Percentiles rank a stretch among this genome's conserved stretches.
phyloP scores from a whole-genome alignment of 257 asterid genomes.

The Nicotiana attenuata region DNA sequence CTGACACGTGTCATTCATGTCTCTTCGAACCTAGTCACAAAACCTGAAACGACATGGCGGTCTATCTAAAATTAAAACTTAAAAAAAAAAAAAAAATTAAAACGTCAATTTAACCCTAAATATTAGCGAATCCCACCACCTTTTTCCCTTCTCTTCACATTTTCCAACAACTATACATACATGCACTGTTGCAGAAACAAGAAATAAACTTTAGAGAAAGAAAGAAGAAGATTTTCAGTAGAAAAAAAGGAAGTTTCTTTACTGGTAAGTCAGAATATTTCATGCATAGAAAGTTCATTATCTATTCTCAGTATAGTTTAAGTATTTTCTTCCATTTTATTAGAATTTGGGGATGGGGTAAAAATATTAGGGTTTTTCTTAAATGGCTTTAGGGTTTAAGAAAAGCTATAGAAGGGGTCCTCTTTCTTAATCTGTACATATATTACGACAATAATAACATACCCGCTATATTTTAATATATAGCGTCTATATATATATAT shows the following conservation, averaged over 20 bases:
- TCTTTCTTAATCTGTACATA: not conserved
- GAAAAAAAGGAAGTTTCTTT: not conserved
- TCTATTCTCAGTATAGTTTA: not conserved
- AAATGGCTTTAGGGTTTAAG: not conserved
- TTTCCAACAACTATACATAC: slow-evolving; percentile 29
- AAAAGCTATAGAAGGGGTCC: not conserved
- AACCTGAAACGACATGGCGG: slow-evolving; percentile 35
- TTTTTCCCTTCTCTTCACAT: slow-evolving; percentile 20
- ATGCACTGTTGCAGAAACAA: not conserved
- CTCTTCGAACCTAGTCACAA: slow-evolving; percentile 34
- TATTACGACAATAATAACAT: too few species aligned
- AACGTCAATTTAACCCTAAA: slow-evolving; percentile 19
- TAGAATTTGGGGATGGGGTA: not conserved
- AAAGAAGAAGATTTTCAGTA: not conserved
- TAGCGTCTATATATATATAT: too few species aligned
- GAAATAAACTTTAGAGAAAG: not conserved
- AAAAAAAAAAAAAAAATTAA: not conserved
- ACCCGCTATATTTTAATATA: not conserved
- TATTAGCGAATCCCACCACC: slow-evolving; percentile 34
- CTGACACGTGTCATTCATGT: slow-evolving; percentile 33
- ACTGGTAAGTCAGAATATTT: slow-evolving; percentile 6
- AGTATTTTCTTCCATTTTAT: not conserved
- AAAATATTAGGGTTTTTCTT: not conserved
- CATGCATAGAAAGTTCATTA: not conserved
- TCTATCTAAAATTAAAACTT: not conserved